Conservation (phyloP, 2,329 filamentous ascomycete genomes). For the Tympanopsis confertula region DNA sequence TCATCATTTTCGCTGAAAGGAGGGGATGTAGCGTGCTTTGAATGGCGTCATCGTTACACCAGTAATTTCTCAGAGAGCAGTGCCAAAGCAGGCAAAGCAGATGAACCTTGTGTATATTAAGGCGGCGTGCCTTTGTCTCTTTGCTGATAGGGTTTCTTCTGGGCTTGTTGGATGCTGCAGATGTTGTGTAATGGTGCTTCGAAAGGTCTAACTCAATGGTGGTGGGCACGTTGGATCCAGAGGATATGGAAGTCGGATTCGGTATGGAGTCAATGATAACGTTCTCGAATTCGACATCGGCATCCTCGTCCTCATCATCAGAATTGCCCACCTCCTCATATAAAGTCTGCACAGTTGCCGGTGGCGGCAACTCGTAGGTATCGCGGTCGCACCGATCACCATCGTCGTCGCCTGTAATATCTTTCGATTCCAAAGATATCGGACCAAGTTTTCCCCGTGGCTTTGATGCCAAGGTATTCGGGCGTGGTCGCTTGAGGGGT, state of each 20-base stretch:
- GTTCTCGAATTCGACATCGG: neutral
- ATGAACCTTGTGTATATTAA: constrained; percentile 79
- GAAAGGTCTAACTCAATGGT: neutral
- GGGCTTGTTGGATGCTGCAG: neutral
- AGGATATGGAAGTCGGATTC: neutral
- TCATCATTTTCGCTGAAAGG: constrained; percentile 52
- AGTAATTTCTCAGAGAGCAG: constrained; percentile 67
- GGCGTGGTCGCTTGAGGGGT: neutral
- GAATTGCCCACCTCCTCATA: neutral
- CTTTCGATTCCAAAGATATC: neutral
- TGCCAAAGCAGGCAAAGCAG: constrained; percentile 74
- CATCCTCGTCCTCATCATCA: neutral
- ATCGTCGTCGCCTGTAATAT: too few species aligned
- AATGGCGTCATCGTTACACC: constrained; percentile 69
- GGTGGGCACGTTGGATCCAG: neutral
- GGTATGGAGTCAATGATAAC: neutral
- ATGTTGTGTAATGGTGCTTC: neutral
- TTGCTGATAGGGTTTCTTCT: constrained; percentile 40
- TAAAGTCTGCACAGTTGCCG: neutral
- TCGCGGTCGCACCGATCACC: neutral
- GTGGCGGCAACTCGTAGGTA: neutral
- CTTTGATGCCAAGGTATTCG: neutral
- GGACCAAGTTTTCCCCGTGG: neutral
- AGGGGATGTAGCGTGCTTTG: constrained; percentile 54
- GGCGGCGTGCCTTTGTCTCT: constrained; percentile 41